These are phyloP conservation scores for Eimeria praecox DNA, from an alignment of 169 alveolate genomes.

Conservation along the genomic window DNA sequence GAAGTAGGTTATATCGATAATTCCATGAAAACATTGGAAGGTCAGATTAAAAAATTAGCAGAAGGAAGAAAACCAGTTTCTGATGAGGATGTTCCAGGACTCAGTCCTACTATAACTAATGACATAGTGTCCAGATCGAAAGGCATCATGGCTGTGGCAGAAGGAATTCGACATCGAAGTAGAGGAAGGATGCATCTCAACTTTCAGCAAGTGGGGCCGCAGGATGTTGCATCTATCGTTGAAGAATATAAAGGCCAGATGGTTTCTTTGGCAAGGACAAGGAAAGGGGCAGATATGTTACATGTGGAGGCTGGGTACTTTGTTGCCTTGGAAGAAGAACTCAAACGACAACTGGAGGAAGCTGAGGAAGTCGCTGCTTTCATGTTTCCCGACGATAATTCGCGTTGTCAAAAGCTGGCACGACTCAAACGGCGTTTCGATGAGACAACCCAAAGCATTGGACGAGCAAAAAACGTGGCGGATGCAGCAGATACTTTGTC, in stretches of 20 bases:
- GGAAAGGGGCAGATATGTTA: not conserved
- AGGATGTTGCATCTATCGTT: not conserved
- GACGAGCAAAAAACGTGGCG: not conserved
- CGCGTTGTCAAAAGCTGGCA: not conserved
- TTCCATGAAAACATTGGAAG: not conserved
- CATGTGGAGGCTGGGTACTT: not conserved
- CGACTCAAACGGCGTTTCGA: not conserved
- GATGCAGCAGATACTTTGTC: not conserved
- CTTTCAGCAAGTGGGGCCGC: not conserved
- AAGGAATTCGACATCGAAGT: not conserved
- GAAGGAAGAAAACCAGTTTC: not conserved
- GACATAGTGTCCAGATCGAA: not conserved
- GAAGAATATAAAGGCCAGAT: not conserved
- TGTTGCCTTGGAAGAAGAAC: not conserved
- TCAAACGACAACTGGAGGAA: not conserved
- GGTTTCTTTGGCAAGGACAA: not conserved
- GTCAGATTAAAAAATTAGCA: not conserved
- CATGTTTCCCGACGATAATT: not conserved
- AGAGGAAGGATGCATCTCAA: not conserved
- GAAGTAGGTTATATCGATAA: not conserved
- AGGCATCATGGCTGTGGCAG: not conserved
- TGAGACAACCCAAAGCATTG: not conserved
- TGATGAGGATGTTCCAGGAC: not conserved
- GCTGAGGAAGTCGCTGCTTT: not conserved
- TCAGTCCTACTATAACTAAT: not conserved